Evolutionary conservation across 176 grass and related monocot species (phyloP).

Genomic region (Chloris gayana): DNA sequence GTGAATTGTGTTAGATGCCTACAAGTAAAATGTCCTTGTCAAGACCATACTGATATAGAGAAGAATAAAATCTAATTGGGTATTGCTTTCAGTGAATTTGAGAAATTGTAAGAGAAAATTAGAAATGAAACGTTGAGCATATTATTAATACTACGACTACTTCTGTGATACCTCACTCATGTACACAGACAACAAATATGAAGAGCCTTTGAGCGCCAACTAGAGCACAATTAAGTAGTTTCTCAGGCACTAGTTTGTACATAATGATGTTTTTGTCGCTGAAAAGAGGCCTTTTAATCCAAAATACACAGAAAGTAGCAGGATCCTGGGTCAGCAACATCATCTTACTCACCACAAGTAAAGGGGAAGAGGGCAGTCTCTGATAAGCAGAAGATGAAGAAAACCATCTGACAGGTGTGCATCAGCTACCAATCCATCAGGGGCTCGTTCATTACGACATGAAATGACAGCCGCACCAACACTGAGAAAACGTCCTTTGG

Average conservation of each 20-base stretch:
- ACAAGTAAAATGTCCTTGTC: constrained; percentile 18
- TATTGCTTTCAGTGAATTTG: background rate
- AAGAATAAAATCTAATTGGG: background rate
- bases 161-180: background rate
- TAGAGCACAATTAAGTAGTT: background rate
- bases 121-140: background rate
- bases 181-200: constrained; percentile 1
- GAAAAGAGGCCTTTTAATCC: background rate
- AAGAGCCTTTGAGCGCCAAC: constrained; percentile 6
- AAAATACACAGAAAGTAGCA: constrained; percentile 12
- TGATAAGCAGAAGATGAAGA: constrained; percentile 91
- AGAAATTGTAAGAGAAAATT: background rate
- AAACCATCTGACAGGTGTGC: constrained; percentile 93
- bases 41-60: background rate
- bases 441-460: constrained; percentile 92
- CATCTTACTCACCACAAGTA: constrained; percentile 77
- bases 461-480: constrained; percentile 91
- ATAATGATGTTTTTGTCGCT: background rate
- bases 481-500: constrained; percentile 76
- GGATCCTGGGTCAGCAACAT: background rate
- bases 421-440: constrained; percentile 85
- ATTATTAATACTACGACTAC: background rate
- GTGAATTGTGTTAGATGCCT: constrained; percentile 93
- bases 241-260: background rate
- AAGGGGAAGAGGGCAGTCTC: constrained; percentile 82